Evolutionary conservation across 1,284 basidiomycete genomes (phyloP), one percentile per base, ranked within the genome.

Genomic region (Ustilago hordei): DNA sequence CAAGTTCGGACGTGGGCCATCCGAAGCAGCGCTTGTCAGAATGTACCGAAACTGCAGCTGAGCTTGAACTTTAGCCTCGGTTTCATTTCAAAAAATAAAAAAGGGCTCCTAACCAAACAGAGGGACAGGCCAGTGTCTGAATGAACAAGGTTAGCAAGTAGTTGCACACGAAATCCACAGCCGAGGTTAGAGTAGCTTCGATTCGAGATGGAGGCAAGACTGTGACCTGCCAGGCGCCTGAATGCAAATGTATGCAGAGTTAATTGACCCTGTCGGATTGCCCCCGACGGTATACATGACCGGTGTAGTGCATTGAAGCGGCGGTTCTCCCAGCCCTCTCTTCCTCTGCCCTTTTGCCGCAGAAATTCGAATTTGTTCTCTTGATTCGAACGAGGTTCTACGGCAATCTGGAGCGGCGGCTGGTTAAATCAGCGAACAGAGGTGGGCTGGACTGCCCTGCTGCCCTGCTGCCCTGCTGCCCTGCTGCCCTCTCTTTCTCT

Each of bases 21-120:
- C 63, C 63, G 63, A 65, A 64, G 55, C 63, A 47, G 39, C 19
- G 41, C 50, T 38, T 59, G 63, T 65, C 56, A 39, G 59, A 52
- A 43, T 59, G 57, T 55, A 56, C 63, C 55, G 59, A 34, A 50
- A 34, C 19, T 59, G 63, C 50, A 64, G 56, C 38, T 23, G 56
- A 58, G 50, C 15, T 23, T 54, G 31, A 58, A 64, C 36, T 57
- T 15, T 50, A 13, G 12, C 17, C 5, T 55, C 7, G 36, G 28
- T 31, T 11, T 28, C 36, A 32, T 56, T 52, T 47, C 45, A 32
- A 32, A 32, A 17, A 43, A 19, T 35, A 19, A 2, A 13, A n/a
- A 41, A 34, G 45, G n/a, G 23, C 23, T 28, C 23, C 3, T 28
- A 28, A 28, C 3, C 3, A 28, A 28, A 28, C 23, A 28, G 23